phyloP scores from a whole-genome alignment of 805 yeast species.

The Ogataea siamensis region DNA sequence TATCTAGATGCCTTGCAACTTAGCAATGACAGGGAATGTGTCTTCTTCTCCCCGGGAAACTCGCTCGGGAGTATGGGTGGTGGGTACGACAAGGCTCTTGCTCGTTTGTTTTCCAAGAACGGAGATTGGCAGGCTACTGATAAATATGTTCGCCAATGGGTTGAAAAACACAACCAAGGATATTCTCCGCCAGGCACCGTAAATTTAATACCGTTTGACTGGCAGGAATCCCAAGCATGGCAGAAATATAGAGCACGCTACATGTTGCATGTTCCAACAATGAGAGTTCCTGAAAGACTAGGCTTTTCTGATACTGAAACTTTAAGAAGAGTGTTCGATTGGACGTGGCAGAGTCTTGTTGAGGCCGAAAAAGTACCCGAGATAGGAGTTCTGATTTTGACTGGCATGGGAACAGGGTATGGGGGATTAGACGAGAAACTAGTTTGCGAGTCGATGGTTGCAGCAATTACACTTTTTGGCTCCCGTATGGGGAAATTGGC shows the following conservation, averaged over 20 bases:
- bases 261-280: slow-evolving; percentile 39
- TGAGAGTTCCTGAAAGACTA: slow-evolving; percentile 36
- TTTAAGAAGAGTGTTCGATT: slow-evolving; percentile 34
- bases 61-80: slow-evolving; percentile 51
- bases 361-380: slow-evolving; percentile 24
- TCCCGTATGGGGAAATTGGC: slow-evolving; percentile 7
- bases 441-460: slow-evolving; percentile 37
- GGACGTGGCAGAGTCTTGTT: slow-evolving; percentile 36
- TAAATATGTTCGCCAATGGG: slow-evolving; percentile 16
- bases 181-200: slow-evolving; percentile 35
- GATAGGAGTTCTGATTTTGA: slow-evolving; percentile 30
- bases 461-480: slow-evolving; percentile 33
- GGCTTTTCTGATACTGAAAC: slow-evolving; percentile 8
- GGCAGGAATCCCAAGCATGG: slow-evolving; percentile 31
- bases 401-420: slow-evolving; percentile 42
- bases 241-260: slow-evolving; percentile 28
- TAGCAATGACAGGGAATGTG: slow-evolving; percentile 9
- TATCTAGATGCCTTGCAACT: background rate
- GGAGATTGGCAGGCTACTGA: slow-evolving; percentile 26
- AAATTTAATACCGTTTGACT: slow-evolving; percentile 32
- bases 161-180: slow-evolving; percentile 26
- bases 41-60: slow-evolving; percentile 51
- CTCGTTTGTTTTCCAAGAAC: slow-evolving; percentile 25
- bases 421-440: slow-evolving; percentile 34
- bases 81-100: slow-evolving; percentile 45